Evolutionary conservation across 1,139 yeast genomes (phyloP), one percentile per base, ranked within the genome.

Genomic region (Taiozyma sp.): DNA sequence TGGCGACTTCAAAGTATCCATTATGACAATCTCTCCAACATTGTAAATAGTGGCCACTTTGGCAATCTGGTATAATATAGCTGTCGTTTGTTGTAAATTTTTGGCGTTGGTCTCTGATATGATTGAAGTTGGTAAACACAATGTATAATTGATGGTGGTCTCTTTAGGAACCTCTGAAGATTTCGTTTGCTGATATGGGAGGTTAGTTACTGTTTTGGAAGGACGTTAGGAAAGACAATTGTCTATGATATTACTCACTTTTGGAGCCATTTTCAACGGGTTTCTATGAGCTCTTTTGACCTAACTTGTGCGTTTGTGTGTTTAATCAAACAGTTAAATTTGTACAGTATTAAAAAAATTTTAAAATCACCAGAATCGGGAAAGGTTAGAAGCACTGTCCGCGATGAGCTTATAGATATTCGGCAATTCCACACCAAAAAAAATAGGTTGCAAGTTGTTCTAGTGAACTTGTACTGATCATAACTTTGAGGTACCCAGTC

Each of bases 1-100:
- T 1, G 77, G 75, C 29, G 78, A 76, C 39, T 58, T 62, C 38
- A 62, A 60, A 7, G 79, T 69, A 53, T 85, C 84, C 61, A 88
- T 73, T 1, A 91, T 73, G 7, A 91, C 81, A 43, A 91, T 76
- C 64, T 91, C 97, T 2, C 80, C 79, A 3, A 87, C 88, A 51
- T 81, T 77, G 65, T 78, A 90, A 16, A 81, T 72, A 34, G 87
- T 79, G 7, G 91, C 87, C 3, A 85, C 82, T 60, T 85, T 80
- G 19, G 96, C 95, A 29, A 91, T 75, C 67, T 90, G 96, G 61
- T 90, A 87, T 1, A 87, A 83, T 2, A 83, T 75, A 53, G 79
- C 73, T 0, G 96, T 89, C 13, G 81, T 82, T 66, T 90, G 96
- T 56, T 84, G 84, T 49, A 87, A 70, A 59, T 84, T 84, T 50